Evolutionary conservation across 768 basidiomycete genomes (phyloP).

Genomic region (Russula brevipes): DNA sequence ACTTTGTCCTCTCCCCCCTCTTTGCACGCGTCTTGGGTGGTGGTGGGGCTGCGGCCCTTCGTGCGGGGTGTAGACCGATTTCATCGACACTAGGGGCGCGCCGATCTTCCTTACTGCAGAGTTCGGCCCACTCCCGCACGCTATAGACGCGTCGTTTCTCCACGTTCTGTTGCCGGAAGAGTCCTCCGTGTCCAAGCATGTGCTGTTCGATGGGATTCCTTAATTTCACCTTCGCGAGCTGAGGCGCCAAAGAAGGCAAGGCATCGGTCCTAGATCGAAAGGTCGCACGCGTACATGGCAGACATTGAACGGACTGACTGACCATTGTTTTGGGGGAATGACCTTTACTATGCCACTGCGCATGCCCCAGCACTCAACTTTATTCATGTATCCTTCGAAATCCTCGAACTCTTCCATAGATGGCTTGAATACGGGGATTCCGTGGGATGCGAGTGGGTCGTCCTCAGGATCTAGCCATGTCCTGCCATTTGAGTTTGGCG

Average conservation of each 20-base stretch:
- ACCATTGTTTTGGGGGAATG: conserved; percentile 94
- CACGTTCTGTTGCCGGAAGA: conserved; percentile 87
- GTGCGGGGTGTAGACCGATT: conserved; percentile 47
- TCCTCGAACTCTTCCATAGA: conserved; percentile 86
- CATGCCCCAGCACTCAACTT: conserved; percentile 85
- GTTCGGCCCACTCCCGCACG: conserved; percentile 81
- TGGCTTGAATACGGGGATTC: conserved; percentile 96
- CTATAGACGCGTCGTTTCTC: conserved; percentile 82
- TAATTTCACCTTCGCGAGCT: conserved; percentile 71
- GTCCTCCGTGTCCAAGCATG: conserved; percentile 79
- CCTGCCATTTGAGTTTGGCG: conserved; percentile 57
- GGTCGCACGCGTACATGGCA: conserved; percentile 26
- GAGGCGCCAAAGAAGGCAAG: conserved; percentile 65
- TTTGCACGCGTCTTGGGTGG: conserved; percentile 37
- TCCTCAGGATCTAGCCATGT: conserved; percentile 73
- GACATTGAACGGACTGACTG: conserved; percentile 30
- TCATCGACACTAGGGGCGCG: conserved; percentile 70
- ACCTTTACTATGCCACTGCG: conserved; percentile 93
- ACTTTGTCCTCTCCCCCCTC: conserved; percentile 38
- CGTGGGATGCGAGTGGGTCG: conserved; percentile 75
- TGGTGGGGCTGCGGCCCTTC: conserved; percentile 34
- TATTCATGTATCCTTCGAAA: conserved; percentile 87
- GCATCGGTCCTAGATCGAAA: conserved; percentile 52
- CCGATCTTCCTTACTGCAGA: conserved; percentile 65
- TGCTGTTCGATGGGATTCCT: conserved; percentile 90